Conservation (phyloP, 192 early-diverging fungal species). For the Umbelopsis sp. region DNA sequence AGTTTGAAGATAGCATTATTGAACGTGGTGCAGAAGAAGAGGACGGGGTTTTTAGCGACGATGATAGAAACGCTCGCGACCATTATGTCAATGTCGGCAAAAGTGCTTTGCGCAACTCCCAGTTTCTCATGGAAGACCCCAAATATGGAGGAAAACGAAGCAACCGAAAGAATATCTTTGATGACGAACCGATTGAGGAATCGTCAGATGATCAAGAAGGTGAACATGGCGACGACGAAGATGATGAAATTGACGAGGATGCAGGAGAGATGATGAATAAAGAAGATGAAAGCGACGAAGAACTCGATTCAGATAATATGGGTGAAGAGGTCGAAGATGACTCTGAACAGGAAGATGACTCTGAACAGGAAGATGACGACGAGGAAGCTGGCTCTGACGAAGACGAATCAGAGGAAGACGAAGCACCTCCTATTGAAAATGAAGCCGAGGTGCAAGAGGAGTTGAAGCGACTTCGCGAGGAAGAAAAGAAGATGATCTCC, state of each 20-base stretch:
- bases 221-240: conserved; percentile 40
- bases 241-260: conserved; percentile 32
- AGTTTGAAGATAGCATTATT: conserved; percentile 53
- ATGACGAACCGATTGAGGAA: conserved; percentile 45
- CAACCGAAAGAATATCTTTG: conserved; percentile 67
- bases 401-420: conserved; percentile 38
- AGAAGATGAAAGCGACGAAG: conserved; percentile 37
- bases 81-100: conserved; percentile 77
- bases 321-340: conserved; percentile 42
- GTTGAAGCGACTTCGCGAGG: conserved; percentile 74
- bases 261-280: conserved; percentile 57
- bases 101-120: conserved; percentile 64
- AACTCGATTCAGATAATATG: conserved; percentile 35
- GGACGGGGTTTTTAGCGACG: conserved; percentile 39
- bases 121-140: conserved; percentile 68
- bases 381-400: conserved; percentile 38
- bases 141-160: conserved; percentile 71
- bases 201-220: conserved; percentile 31
- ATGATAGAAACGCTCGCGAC: conserved; percentile 56
- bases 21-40: conserved; percentile 43
- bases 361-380: too few relatives aligned
- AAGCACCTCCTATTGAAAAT: conserved; percentile 26
- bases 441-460: conserved; percentile 53
- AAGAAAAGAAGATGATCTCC: conserved; percentile 84
- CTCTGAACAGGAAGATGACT: conserved; percentile 44